Evolutionary conservation across 78 protist genomes (phyloP), one percentile per base, ranked within the genome.

Genomic region (Acrasis kona): DNA sequence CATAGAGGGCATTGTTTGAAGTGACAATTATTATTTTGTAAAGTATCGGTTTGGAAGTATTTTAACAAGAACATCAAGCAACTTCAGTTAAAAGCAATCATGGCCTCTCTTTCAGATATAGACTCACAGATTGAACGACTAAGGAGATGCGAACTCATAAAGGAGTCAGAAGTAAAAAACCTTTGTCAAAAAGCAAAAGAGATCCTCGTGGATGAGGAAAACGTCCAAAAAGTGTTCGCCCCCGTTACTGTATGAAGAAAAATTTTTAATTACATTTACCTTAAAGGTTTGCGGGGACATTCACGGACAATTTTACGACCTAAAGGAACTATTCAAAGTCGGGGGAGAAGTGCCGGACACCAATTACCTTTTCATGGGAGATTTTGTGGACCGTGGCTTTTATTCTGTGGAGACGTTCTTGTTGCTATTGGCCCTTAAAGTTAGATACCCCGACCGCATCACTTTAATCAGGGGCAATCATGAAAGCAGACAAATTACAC

Each of bases 231-330:
- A 10, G 88, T 95, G 10, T 31, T 50, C 28, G 72, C 92, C 27
- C 98, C 98, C 0, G 93, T 97, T 4, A 95, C 96, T 0, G 93
- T 96, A 4, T 85, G 91, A 57, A 96, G 97, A 9, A 97, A 96
- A 77, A 88, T 92, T 27, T 95, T 90, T 71, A 94, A 92, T 10
- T 71, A 78, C 39, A 57, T 69, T n/a, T n/a, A 50, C 61, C 19
- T 50, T 50, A 50, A n/a, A 50, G 61, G 86, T 93, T 32, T 92
- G 96, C 77, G 99, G 99, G 7, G 99, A 96, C 81, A 93, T 96
- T 2, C 79, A 80, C 57, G 77, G 87, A 6, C 87, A 84, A 37
- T 39, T 78, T 28, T 81, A 73, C 29, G 87, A 84, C 12, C 27
- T 84, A 50, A 5, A 72, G 19, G 87, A 84, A 78, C 65, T 84